Base-by-base conservation (phyloP, 2,329 filamentous ascomycete genomes). In the Cladobotryum protrusum region DNA sequence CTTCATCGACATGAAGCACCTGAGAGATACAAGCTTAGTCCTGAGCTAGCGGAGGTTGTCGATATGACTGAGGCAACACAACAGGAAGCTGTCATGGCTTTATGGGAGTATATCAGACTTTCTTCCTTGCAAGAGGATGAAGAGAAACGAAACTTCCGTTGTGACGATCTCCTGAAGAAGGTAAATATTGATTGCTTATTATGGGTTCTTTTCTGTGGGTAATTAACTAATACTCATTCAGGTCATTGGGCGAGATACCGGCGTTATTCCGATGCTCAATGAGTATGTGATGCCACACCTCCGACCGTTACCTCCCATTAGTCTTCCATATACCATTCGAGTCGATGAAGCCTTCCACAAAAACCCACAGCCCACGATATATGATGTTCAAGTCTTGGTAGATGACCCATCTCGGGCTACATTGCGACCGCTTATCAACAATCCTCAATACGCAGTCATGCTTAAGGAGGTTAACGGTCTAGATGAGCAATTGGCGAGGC, bases 81-180 rank as follows among this genome's bases (percentile, higher is more conserved):
- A 29, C 86, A 89, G 36, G 90, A 93, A 54, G 86, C 91, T 6
- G 83, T 96, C 24, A 88, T 95, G 76, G 91, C 87, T 13, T 79
- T 99, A 32, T 99, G 91, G 89, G 91, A 96, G 64, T 99, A 99
- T 62, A 87, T 96, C 57, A 85, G 89, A 59, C 77, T 87, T 17
- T 87, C 88, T 75, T 84, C 85, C 15, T 74, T 99, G 43, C 89
- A 95, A 66, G 92, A 96, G 64, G 91, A 96, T 56, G 92, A 97
- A 53, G 93, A 99, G 65, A 93, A 93, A 73, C 82, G 93, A 54
- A 87, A 87, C 53, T 92, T 99, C 59, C 85, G 88, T 36, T 97
- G 93, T 63, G 92, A 99, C 63, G 86, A 91, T 40, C 77, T 85
- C 43, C 68, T 99, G 47, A 86, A 81, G 70, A 82, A 81, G 68